These are phyloP conservation scores for Phaeomoniella chlamydospora DNA, from an alignment of 2,329 filamentous ascomycete genomes.

Conservation along the genomic window DNA sequence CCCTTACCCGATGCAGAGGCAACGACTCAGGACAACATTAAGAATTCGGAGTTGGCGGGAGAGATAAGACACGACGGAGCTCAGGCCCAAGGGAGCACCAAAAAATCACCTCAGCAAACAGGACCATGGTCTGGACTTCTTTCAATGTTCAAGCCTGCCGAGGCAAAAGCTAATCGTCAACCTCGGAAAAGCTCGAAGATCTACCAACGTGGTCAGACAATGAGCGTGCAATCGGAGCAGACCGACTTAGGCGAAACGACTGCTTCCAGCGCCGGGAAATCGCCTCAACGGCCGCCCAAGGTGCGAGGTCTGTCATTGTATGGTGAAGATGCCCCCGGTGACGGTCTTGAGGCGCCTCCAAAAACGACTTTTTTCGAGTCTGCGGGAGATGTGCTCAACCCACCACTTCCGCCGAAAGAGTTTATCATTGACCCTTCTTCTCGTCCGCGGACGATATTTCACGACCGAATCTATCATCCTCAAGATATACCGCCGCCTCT, in stretches of 20 bases:
- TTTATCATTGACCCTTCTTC: conserved; percentile 74
- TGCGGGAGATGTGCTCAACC: conserved; percentile 81
- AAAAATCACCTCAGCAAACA: conserved; percentile 16
- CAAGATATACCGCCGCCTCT: conserved; percentile 80
- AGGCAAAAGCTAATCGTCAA: conserved; percentile 34
- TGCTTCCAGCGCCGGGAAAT: conserved; percentile 2
- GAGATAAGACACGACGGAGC: conserved; percentile 1
- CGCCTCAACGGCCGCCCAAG: conserved; percentile 10
- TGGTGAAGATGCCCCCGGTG: conserved; percentile 22
- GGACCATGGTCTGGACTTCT: conserved; percentile 51
- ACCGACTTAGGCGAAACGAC: conserved; percentile 19
- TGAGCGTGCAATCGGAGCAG: conserved; percentile 33
- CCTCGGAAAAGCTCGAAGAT: conserved; percentile 53
- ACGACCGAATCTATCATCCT: conserved; percentile 89
- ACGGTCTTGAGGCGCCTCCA: conserved; percentile 55
- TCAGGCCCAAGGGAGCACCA: conserved; percentile 1
- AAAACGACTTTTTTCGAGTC: conserved; percentile 91
- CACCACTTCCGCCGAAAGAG: conserved; percentile 65
- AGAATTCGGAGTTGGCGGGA: conserved; percentile 20
- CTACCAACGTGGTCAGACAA: conserved; percentile 64
- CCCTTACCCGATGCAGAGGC: conserved; percentile 56
- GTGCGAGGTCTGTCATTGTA: conserved; percentile 36
- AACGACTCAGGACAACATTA: conserved; percentile 51
- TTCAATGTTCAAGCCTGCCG: conserved; percentile 55
- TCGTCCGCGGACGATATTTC: conserved; percentile 82